Evolutionary conservation across 148 eudicot species (phyloP).

Genomic region (Chenopodium formosanum): DNA sequence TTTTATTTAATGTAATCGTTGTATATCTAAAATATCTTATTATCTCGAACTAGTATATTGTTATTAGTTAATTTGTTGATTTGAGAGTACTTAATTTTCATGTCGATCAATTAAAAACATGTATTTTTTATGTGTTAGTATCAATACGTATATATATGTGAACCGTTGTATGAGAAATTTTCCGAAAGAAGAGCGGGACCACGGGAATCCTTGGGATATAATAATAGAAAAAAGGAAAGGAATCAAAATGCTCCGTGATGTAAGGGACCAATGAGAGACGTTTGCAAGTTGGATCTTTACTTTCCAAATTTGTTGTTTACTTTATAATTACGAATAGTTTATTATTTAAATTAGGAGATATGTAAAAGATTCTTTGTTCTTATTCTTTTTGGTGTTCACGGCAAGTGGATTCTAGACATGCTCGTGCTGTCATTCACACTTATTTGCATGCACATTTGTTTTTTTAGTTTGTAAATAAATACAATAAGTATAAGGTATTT

Average conservation of each 20-base stretch:
- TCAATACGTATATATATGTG: no score
- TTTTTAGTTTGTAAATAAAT: no score
- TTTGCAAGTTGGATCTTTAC: not conserved
- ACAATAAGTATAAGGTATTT: no score
- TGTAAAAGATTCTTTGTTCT: not conserved
- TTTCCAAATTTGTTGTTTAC: conserved; percentile 6
- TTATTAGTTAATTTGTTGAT: no score
- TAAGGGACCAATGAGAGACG: conserved; percentile 29
- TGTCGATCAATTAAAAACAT: no score
- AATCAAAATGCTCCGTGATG: conserved; percentile 20
- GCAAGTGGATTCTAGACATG: not conserved
- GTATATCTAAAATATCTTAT: no score
- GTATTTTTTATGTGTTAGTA: no score
- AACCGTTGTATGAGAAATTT: no score
- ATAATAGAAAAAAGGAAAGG: not conserved
- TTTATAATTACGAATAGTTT: not conserved
- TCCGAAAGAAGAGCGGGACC: not conserved
- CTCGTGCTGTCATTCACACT: not conserved
- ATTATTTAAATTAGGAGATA: not conserved
- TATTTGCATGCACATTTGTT: not conserved
- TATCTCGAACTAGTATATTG: no score
- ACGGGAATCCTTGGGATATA: conserved; percentile 20
- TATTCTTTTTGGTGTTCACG: not conserved
- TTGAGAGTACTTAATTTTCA: no score
- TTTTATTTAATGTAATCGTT: no score